phyloP scores from a whole-genome alignment of 371 early-diverging fungal genomes.

The Mucor irregularis region DNA sequence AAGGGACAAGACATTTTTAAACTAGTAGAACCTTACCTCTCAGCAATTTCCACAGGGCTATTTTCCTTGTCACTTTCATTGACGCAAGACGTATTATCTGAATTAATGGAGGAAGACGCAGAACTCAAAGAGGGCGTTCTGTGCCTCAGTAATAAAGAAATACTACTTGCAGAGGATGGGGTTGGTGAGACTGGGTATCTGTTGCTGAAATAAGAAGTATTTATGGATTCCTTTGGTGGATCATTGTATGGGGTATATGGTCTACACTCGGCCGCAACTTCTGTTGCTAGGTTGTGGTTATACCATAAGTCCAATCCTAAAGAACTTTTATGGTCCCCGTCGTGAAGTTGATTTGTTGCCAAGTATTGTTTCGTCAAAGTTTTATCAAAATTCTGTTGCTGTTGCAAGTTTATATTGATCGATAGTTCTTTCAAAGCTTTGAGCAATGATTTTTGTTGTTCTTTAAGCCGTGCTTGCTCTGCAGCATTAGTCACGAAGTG shows the following conservation, averaged over 20 bases:
- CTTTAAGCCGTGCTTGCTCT: constrained; percentile 12
- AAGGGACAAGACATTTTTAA: too few species aligned
- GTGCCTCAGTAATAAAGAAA: not conserved
- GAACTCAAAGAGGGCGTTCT: constrained; percentile 17
- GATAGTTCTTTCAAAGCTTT: constrained; percentile 19
- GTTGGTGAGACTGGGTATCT: not conserved
- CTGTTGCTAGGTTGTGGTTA: not conserved
- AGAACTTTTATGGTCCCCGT: too few species aligned
- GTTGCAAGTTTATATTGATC: constrained; percentile 3
- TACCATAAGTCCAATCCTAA: not conserved
- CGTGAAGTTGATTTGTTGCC: not conserved
- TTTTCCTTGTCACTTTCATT: not conserved
- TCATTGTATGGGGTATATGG: constrained; percentile 16
- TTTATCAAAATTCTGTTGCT: constrained; percentile 4
- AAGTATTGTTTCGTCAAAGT: not conserved
- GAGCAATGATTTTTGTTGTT: constrained; percentile 16
- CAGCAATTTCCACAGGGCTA: not conserved
- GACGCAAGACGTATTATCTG: not conserved
- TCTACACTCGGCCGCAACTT: constrained; percentile 4
- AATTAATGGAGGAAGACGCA: not conserved
- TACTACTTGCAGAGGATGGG: not conserved
- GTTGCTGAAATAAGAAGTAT: too few species aligned
- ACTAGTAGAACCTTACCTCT: not conserved
- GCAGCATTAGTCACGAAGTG: constrained; percentile 8
- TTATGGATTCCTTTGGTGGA: too few species aligned